phyloP scores from a whole-genome alignment of 2,329 filamentous ascomycete genomes.

The Cercospora nicotianae region DNA sequence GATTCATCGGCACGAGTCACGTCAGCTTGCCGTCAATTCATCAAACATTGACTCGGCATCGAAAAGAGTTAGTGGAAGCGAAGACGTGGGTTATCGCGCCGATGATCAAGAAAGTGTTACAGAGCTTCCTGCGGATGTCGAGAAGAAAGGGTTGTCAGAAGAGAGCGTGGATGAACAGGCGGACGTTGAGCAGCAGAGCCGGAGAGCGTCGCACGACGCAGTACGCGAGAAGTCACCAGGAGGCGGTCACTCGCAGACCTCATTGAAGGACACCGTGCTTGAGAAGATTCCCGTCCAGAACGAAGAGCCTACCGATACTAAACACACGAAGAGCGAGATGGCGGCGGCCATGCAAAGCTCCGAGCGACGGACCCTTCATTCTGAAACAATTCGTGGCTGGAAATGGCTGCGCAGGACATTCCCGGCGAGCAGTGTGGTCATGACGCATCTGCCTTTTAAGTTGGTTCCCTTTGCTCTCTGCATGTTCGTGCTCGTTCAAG shows the following conservation, averaged over 20 bases:
- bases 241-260: not conserved
- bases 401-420: constrained; percentile 69
- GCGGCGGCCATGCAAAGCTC: not conserved
- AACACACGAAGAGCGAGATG: not conserved
- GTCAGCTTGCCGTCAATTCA: constrained; percentile 54
- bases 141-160: not conserved
- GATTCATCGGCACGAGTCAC: constrained; percentile 62
- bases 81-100: not conserved
- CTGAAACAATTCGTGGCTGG: constrained; percentile 37
- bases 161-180: not conserved
- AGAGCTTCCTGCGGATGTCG: not conserved
- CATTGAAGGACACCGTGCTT: not conserved
- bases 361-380: not conserved
- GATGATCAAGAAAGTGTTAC: not conserved
- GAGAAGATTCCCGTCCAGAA: not conserved
- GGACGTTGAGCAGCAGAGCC: not conserved
- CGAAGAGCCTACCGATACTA: too few relatives aligned
- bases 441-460: constrained; percentile 65
- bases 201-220: not conserved
- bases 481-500: constrained; percentile 75
- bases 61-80: not conserved
- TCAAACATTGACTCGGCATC: not conserved
- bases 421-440: constrained; percentile 65
- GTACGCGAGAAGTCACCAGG: too few relatives aligned
- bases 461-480: constrained; percentile 70